phyloP scores from a whole-genome alignment of 441 rosid species.

The Brassica balearica region DNA sequence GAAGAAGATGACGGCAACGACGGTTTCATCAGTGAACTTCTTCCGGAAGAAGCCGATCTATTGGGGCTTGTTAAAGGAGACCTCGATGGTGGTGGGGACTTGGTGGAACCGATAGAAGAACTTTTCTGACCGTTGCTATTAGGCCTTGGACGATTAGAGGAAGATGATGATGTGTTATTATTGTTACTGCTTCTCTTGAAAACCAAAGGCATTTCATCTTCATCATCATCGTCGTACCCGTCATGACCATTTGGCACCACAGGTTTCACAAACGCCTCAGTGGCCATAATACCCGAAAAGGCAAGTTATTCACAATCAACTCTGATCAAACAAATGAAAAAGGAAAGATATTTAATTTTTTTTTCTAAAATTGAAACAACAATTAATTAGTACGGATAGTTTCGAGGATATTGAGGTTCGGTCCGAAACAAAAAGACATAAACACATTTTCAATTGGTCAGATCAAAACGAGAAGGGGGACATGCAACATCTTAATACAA shows the following conservation, averaged over 20 bases:
- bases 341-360: constrained; percentile 23
- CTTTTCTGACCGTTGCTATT: constrained; percentile 52
- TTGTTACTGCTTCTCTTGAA: constrained; percentile 62
- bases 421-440: constrained; percentile 18
- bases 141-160: constrained; percentile 57
- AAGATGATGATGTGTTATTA: constrained; percentile 48
- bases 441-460: constrained; percentile 34
- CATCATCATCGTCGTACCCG: constrained; percentile 65
- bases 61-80: constrained; percentile 68
- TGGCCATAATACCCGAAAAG: constrained; percentile 76
- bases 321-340: constrained; percentile 34
- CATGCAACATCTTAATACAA: constrained; percentile 29
- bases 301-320: constrained; percentile 55
- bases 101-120: constrained; percentile 53
- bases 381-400: background rate
- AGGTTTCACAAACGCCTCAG: constrained; percentile 63
- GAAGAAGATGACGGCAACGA: constrained; percentile 53
- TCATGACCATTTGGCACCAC: constrained; percentile 49
- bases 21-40: constrained; percentile 45
- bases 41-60: constrained; percentile 58
- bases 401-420: background rate
- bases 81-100: constrained; percentile 54
- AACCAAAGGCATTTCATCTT: constrained; percentile 60
- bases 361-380: constrained; percentile 20
- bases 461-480: constrained; percentile 19